Percentiles rank a stretch among this genome's conserved stretches.
These are phyloP conservation scores for Grosmannia serpens DNA, from an alignment of 2,329 filamentous ascomycete species.

Conservation along the genomic window DNA sequence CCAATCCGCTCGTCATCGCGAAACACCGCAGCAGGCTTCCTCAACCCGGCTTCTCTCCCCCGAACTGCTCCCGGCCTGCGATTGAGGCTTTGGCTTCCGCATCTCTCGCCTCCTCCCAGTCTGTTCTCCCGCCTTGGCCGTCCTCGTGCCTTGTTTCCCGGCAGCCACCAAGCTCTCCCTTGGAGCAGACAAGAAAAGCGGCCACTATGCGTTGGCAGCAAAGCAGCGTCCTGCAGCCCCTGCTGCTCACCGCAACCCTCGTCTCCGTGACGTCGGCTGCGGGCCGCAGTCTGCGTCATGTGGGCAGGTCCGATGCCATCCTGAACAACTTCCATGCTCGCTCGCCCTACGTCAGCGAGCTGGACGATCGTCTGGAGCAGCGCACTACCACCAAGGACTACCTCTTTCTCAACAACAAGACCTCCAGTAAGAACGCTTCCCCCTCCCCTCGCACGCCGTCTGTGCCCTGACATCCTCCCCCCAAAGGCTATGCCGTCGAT, in stretches of 20 bases:
- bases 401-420: conserved; percentile 12
- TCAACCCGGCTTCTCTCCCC: background rate
- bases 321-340: background rate
- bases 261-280: conserved; percentile 5
- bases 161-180: background rate
- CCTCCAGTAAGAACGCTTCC: conserved; percentile 4
- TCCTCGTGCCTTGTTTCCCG: background rate
- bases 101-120: too few species aligned
- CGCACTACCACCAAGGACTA: background rate
- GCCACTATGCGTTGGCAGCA: conserved; percentile 7
- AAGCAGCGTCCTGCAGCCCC: background rate
- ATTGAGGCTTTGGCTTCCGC: too few species aligned
- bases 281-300: conserved; percentile 10
- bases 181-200: background rate
- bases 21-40: background rate
- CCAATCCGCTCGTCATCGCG: background rate
- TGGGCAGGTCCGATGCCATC: conserved; percentile 3
- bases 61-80: too few species aligned
- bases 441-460: background rate
- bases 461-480: background rate
- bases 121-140: background rate
- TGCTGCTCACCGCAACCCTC: conserved; percentile 3
- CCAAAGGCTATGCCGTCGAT: conserved; percentile 45
- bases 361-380: background rate
- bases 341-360: background rate